Evolutionary conservation across 2,329 filamentous ascomycete genomes (phyloP), one percentile per base, ranked within the genome.

Genomic region (Curvularia eragrostidis): DNA sequence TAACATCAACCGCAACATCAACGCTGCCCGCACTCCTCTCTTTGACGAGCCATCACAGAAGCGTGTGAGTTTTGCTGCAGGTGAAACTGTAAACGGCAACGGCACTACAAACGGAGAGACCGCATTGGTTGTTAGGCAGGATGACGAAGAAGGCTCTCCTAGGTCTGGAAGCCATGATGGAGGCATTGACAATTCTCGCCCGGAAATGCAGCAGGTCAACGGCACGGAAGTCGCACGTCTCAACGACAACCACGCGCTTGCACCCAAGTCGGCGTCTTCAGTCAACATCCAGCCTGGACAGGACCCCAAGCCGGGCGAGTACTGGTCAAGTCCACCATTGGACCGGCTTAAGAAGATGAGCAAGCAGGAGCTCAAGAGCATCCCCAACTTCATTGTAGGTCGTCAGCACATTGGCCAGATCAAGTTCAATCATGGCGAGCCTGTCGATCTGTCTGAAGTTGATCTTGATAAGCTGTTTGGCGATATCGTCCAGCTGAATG

Each of bases 1-100:
- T 55, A 90, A 93, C 52, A 97, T 99, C 74, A 96, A 97, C 78
- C 89, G 92, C 62, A 90, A 89, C 65, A 83, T 99, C 73, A 93
- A 85, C 56, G 89, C 34, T 21, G 46, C 67, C 8, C 72, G 91
- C 68, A 81, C 80, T 23, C 83, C 87, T 61, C 76, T 88, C 1
- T 88, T 89, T 68, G 88, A 88, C 69, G 73, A 76, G 42, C 70
- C 76, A 42, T 66, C 79, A 10, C 78, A 91, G 39, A 89, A 89
- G 82, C 88, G 90, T 52, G 95, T 99, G 51, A 97, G 93, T 79
- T 99, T 98, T 69, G 93, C 97, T 72, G 85, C 84, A 68, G 71
- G 69, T 15, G 82, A 82, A 62, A 74, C 78, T 9, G 73, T 78
- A 30, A 82, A 81, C 36, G 75, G 75, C 26, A 59, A 56, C 12